A percentile compares a stretch with the other conserved stretches of the same genome.
phyloP scores from a whole-genome alignment of 805 yeast species.

The Cyberlindnera maritima region DNA sequence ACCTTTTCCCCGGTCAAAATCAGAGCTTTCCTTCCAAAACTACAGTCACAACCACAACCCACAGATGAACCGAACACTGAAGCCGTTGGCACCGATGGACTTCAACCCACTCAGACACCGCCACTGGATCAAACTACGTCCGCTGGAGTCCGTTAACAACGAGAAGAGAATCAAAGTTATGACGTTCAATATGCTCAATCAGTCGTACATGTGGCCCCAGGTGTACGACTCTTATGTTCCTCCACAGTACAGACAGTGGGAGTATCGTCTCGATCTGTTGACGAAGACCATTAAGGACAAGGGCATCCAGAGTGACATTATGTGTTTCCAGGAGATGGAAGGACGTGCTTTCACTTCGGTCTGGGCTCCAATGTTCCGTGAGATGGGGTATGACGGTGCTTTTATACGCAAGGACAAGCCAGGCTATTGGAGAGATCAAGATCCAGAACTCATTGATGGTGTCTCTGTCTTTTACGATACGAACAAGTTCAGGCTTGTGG shows the following conservation, averaged over 20 bases:
- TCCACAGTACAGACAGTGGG: constrained; percentile 45
- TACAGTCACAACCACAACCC: too few relatives aligned
- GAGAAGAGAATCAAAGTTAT: constrained; percentile 30
- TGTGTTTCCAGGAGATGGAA: constrained; percentile 60
- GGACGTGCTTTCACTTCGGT: constrained; percentile 35
- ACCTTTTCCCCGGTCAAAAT: too few relatives aligned
- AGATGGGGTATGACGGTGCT: constrained; percentile 42
- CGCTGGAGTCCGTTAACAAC: background rate
- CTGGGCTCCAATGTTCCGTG: constrained; percentile 36
- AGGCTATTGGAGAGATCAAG: constrained; percentile 46
- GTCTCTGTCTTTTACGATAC: constrained; percentile 52
- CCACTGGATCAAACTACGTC: constrained; percentile 17
- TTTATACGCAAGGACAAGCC: constrained; percentile 52
- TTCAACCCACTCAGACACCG: constrained; percentile 17
- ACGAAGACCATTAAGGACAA: constrained; percentile 33
- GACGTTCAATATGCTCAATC: constrained; percentile 47
- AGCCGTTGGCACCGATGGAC: background rate
- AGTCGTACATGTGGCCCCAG: constrained; percentile 58
- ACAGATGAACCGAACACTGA: too few relatives aligned
- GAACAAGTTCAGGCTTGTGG: constrained; percentile 42
- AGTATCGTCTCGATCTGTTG: constrained; percentile 43
- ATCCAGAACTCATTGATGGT: constrained; percentile 49
- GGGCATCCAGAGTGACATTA: constrained; percentile 45
- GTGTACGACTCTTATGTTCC: constrained; percentile 52
- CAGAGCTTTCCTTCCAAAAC: too few relatives aligned